Conservation (phyloP, 2,329 filamentous ascomycete species). For the Nemania diffusa region DNA sequence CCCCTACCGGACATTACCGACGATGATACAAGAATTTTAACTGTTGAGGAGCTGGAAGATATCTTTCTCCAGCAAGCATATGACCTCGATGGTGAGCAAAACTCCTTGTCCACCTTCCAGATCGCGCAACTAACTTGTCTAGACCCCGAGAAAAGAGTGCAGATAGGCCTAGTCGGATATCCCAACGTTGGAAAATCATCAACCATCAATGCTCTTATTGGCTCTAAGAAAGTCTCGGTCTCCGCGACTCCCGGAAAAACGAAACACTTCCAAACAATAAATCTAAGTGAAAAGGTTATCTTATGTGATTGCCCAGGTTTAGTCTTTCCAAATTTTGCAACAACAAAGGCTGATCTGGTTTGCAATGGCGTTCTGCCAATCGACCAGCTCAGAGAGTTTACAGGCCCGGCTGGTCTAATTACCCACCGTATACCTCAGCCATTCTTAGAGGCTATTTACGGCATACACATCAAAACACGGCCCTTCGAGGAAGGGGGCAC, state of each 20-base stretch:
- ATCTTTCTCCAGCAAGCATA: constrained; percentile 84
- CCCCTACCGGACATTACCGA: constrained; percentile 57
- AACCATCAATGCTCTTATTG: constrained; percentile 98
- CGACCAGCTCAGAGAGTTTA: constrained; percentile 93
- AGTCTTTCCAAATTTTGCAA: constrained; percentile 97
- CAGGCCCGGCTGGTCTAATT: constrained; percentile 84
- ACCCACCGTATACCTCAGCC: constrained; percentile 84
- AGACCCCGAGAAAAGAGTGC: constrained; percentile 72
- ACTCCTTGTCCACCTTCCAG: not conserved
- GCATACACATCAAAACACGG: constrained; percentile 84
- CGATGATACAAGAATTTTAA: constrained; percentile 81
- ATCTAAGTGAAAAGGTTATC: constrained; percentile 87
- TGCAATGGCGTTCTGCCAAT: constrained; percentile 96
- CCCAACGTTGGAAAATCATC: constrained; percentile 99
- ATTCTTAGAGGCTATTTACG: constrained; percentile 93
- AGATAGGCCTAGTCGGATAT: constrained; percentile 95
- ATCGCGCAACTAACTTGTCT: constrained; percentile 41
- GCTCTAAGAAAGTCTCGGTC: constrained; percentile 97
- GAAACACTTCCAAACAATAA: constrained; percentile 99
- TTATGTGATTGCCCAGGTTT: constrained; percentile 98
- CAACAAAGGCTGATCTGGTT: constrained; percentile 94
- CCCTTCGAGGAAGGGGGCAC: constrained; percentile 93
- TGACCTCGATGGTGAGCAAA: constrained; percentile 59
- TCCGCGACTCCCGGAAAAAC: constrained; percentile 98
- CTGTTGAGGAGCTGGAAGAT: constrained; percentile 89